These are phyloP conservation scores for Globisporangium nodosum DNA, from an alignment of 352 stramenopile genomes.

Conservation along the genomic window DNA sequence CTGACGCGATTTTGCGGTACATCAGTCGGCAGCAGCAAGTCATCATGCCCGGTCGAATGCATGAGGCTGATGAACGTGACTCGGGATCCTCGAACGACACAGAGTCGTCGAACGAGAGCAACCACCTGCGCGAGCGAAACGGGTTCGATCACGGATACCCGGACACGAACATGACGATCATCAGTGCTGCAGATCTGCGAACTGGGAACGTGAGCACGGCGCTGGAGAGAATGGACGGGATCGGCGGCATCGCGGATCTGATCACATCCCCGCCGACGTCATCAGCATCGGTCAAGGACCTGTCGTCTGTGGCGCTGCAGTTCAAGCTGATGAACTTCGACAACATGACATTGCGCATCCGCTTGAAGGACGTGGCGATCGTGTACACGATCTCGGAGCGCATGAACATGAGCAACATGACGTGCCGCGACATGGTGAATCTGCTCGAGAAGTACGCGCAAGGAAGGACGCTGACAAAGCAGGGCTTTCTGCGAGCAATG, in stretches of 20 bases:
- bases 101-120: constrained; percentile 60
- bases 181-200: constrained; percentile 34
- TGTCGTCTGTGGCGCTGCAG: constrained; percentile 71
- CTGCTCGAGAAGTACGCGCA: constrained; percentile 64
- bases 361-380: constrained; percentile 80
- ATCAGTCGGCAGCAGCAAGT: constrained; percentile 66
- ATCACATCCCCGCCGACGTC: constrained; percentile 49
- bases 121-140: constrained; percentile 23
- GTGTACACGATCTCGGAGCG: constrained; percentile 85
- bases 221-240: constrained; percentile 46
- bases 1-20: constrained; percentile 72
- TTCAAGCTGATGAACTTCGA: constrained; percentile 88
- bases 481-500: constrained; percentile 73
- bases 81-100: constrained; percentile 62
- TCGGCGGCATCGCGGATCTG: constrained; percentile 50
- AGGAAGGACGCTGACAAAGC: constrained; percentile 64
- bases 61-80: constrained; percentile 25
- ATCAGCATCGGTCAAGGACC: constrained; percentile 36
- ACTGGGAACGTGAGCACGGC: constrained; percentile 30
- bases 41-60: constrained; percentile 17
- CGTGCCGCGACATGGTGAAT: constrained; percentile 57
- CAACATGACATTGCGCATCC: constrained; percentile 72
- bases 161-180: constrained; percentile 24
- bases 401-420: constrained; percentile 73
- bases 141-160: constrained; percentile 44